Percentiles rank a stretch among this genome's conserved stretches.
phyloP scores from a whole-genome alignment of 2,329 filamentous ascomycete species.

The Orbilia brochopaga region DNA sequence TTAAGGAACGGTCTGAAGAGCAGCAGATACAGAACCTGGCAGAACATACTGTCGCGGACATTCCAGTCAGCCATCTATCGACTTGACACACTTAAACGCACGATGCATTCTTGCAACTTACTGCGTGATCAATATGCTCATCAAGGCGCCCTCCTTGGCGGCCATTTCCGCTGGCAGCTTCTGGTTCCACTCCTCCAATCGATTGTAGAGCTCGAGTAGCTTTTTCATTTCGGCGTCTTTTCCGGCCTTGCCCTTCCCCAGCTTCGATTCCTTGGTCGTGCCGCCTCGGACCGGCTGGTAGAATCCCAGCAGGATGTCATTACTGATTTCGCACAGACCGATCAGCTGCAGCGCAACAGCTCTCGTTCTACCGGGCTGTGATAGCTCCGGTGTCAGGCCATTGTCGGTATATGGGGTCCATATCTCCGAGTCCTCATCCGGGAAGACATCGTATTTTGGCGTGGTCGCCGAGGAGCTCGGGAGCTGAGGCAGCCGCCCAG shows the following conservation, averaged over 20 bases:
- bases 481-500: conserved; percentile 87
- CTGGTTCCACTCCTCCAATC: conserved; percentile 86
- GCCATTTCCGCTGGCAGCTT: conserved; percentile 85
- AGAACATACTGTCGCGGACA: conserved; percentile 79
- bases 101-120: conserved; percentile 64
- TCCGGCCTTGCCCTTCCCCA: conserved; percentile 60
- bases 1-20: conserved; percentile 94
- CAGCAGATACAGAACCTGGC: conserved; percentile 92
- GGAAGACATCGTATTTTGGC: conserved; percentile 88
- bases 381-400: conserved; percentile 73
- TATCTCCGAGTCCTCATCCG: conserved; percentile 79
- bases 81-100: neutral
- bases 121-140: conserved; percentile 84
- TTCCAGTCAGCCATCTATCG: neutral
- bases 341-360: conserved; percentile 82
- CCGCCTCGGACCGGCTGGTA: conserved; percentile 77
- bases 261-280: conserved; percentile 58
- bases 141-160: conserved; percentile 84
- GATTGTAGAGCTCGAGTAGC: conserved; percentile 85
- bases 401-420: conserved; percentile 91
- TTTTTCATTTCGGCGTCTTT: conserved; percentile 89
- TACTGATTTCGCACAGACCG: conserved; percentile 88
- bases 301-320: conserved; percentile 85
- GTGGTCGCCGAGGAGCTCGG: conserved; percentile 79
- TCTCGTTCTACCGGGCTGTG: conserved; percentile 81